phyloP scores from a whole-genome alignment of 148 eudicot genomes.

The Rhododendron griersonianum region DNA sequence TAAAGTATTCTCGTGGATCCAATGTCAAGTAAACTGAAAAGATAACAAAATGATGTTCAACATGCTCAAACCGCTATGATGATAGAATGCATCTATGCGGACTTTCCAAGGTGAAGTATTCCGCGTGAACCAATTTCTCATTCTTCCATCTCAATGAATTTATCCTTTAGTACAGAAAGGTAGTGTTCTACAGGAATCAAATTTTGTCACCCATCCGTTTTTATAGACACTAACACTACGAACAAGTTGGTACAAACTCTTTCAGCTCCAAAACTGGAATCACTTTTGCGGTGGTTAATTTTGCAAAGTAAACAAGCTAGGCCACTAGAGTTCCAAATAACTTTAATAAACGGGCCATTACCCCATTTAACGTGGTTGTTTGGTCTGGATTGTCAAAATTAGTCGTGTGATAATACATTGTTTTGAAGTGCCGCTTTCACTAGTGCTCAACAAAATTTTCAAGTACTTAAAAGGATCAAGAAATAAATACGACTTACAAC shows the following conservation, averaged over 20 bases:
- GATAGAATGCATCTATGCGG: background rate
- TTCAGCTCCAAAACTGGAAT: background rate
- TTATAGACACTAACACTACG: background rate
- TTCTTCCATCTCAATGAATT: background rate
- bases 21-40: background rate
- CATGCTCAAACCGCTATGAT: background rate
- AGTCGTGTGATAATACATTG: slow-evolving; percentile 17
- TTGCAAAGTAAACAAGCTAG: background rate
- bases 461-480: background rate
- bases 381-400: background rate
- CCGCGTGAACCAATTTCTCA: background rate
- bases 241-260: background rate
- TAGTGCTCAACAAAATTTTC: background rate
- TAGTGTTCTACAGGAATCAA: background rate
- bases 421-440: background rate
- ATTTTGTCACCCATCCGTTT: background rate
- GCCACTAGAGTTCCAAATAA: background rate
- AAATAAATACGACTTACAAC: slow-evolving; percentile 52
- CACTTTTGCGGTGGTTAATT: background rate
- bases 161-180: background rate
- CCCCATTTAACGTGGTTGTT: background rate
- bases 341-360: background rate
- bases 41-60: background rate
- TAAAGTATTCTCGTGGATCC: background rate
- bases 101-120: background rate